phyloP scores from a whole-genome alignment of 306 rosid genomes.

The Echinosophora koreensis region DNA sequence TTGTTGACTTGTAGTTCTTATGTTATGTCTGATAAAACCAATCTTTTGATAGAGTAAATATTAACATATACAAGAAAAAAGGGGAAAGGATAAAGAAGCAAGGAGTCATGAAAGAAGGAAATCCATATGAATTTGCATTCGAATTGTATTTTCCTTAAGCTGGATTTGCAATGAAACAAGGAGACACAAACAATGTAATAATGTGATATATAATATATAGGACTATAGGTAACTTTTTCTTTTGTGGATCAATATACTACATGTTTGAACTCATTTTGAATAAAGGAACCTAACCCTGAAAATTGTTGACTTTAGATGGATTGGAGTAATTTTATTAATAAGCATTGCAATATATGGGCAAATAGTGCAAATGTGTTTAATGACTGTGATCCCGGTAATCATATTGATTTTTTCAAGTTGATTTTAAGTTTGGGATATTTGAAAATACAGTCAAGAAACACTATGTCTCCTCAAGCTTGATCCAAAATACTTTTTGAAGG shows the following conservation, averaged over 20 bases:
- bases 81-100: too few species aligned
- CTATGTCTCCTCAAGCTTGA: slow-evolving; percentile 74
- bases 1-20: too few species aligned
- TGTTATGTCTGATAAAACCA: too few species aligned
- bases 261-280: slow-evolving; percentile 87
- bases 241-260: slow-evolving; percentile 80
- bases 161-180: too few species aligned
- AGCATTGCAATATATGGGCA: slow-evolving; percentile 60
- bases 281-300: slow-evolving; percentile 55
- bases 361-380: slow-evolving; percentile 66
- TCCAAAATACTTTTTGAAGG: slow-evolving; percentile 66
- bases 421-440: slow-evolving; percentile 81
- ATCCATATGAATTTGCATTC: too few species aligned
- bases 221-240: slow-evolving; percentile 36
- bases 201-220: too few species aligned
- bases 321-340: slow-evolving; percentile 54
- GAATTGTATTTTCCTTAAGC: too few species aligned
- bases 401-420: slow-evolving; percentile 53
- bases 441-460: slow-evolving; percentile 64
- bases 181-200: too few species aligned
- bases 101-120: too few species aligned
- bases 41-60: too few species aligned
- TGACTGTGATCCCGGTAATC: slow-evolving; percentile 63
- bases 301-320: slow-evolving; percentile 70
- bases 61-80: too few species aligned